Conservation (phyloP, 371 early-diverging fungal species). For the Mortierella sp. region DNA sequence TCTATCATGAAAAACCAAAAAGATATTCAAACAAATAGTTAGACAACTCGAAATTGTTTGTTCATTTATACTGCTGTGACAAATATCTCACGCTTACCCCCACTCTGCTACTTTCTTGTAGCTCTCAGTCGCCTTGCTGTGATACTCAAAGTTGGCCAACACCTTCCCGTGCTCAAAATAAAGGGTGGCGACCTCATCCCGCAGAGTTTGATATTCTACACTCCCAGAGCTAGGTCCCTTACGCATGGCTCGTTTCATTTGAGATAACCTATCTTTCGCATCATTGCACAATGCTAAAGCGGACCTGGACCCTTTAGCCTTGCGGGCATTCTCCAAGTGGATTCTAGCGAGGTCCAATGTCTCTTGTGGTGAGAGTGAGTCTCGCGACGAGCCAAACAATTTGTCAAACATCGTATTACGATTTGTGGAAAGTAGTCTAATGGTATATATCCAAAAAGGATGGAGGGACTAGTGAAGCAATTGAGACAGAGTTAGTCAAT, state of each 20-base stretch:
- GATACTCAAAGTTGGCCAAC: not conserved
- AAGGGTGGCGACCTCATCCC: not conserved
- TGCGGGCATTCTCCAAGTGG: conserved; percentile 10
- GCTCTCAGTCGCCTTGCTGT: not conserved
- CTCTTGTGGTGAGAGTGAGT: not conserved
- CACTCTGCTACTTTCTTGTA: conserved; percentile 11
- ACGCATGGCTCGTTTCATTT: conserved; percentile 8
- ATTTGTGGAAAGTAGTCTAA: no score
- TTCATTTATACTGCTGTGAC: no score
- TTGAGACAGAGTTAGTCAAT: no score
- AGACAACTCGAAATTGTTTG: no score
- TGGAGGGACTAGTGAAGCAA: no score
- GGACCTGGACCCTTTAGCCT: not conserved
- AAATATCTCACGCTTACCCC: not conserved
- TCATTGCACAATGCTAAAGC: conserved; percentile 9
- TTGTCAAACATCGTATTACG: no score
- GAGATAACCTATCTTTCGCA: not conserved
- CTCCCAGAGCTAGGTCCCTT: not conserved
- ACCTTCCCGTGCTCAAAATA: conserved; percentile 7
- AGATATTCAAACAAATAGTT: no score
- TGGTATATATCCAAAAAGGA: no score
- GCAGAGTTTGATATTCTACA: not conserved
- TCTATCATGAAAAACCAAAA: no score
- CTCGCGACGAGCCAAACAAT: not conserved
- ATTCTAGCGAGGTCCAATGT: not conserved